Conservation (phyloP, 805 yeast genomes). For the Dipodascus geniculatus region DNA sequence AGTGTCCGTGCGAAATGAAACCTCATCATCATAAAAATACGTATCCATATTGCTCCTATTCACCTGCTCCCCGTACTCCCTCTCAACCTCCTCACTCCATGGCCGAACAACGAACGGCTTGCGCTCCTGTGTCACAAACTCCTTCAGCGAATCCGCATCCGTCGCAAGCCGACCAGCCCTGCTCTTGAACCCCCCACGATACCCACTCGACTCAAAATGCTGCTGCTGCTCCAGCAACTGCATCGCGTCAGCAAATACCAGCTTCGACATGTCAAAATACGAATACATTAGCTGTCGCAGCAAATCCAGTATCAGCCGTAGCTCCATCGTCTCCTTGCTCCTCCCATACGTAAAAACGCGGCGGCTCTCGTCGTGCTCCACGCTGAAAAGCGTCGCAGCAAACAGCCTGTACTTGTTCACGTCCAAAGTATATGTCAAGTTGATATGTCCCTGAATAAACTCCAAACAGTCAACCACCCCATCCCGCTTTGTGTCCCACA, state of each 20-base stretch:
- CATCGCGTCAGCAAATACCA: neutral
- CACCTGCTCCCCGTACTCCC: neutral
- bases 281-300: neutral
- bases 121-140: neutral
- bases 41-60: neutral
- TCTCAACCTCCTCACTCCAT: neutral
- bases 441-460: neutral
- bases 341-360: neutral
- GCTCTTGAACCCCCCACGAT: neutral
- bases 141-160: neutral
- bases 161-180: neutral
- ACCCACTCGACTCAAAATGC: neutral
- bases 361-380: neutral
- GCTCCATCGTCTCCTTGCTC: neutral
- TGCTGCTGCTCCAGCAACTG: neutral
- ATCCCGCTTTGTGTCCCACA: neutral
- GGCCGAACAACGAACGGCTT: neutral
- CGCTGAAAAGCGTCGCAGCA: neutral
- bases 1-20: neutral
- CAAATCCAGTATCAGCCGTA: neutral
- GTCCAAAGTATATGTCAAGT: neutral
- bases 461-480: neutral
- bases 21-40: neutral
- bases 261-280: neutral
- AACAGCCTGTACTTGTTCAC: neutral